A percentile compares a stretch with the other conserved stretches of the same genome.
Conservation (phyloP, 176 grass and related monocot genomes). For the sorghum (Sorghum bicolor) region DNA sequence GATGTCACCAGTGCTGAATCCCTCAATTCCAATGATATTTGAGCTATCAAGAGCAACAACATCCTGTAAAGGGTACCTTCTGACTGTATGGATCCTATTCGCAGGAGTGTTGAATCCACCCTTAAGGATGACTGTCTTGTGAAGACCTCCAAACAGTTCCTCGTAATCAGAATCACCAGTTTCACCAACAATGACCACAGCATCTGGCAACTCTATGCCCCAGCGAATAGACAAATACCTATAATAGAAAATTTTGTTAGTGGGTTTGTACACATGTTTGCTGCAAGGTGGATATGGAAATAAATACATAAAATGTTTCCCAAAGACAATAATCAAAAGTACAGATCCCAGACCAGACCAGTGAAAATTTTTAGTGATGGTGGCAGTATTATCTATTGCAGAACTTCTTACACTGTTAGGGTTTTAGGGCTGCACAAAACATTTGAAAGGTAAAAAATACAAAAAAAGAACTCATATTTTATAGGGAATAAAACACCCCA, state of each 20-base stretch:
- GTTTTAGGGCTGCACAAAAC: slow-evolving; percentile 5
- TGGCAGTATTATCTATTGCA: not conserved
- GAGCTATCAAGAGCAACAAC: slow-evolving; percentile 75
- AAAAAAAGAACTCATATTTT: not conserved
- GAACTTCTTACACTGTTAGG: not conserved
- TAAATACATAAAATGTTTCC: not conserved
- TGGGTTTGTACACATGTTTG: not conserved
- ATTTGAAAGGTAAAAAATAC: not conserved
- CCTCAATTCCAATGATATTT: slow-evolving; percentile 64
- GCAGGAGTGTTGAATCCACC: slow-evolving; percentile 61
- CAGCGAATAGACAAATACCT: slow-evolving; percentile 94
- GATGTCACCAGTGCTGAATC: slow-evolving; percentile 44
- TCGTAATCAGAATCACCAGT: slow-evolving; percentile 90
- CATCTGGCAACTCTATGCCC: slow-evolving; percentile 68
- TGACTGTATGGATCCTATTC: slow-evolving; percentile 57
- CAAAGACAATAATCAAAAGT: not conserved
- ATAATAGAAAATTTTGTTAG: slow-evolving; percentile 2
- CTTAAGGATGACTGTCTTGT: slow-evolving; percentile 86
- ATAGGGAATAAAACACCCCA: not conserved
- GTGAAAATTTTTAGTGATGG: not conserved
- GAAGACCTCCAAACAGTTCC: slow-evolving; percentile 71
- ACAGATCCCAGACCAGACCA: not conserved
- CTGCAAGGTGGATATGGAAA: not conserved
- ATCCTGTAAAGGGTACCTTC: slow-evolving; percentile 75
- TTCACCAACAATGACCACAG: slow-evolving; percentile 67